Evolutionary conservation across 495 filamentous ascomycete species (phyloP), one percentile per base, ranked within the genome.

Genomic region (Pyronema domesticum): DNA sequence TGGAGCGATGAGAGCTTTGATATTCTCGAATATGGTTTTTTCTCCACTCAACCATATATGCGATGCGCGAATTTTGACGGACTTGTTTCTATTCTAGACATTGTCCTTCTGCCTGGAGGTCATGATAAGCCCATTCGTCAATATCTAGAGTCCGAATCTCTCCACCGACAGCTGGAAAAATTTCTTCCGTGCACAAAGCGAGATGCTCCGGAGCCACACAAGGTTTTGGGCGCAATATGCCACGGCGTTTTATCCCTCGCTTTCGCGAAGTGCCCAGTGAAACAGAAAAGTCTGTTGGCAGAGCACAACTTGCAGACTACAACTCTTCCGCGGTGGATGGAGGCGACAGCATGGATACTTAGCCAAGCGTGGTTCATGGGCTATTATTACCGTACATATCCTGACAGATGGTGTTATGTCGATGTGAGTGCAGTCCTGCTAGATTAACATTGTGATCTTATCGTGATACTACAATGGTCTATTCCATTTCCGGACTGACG

Each of bases 321-420:
- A 4, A 61, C 59, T n/a, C 53, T 61, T 13, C 59, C 59, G 11
- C 39, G 53, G 53, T 62, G 58, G 60, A 60, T 62, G 60, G 60
- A 60, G 52, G 50, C 37, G 8, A 48, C 43, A 34, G 60, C 60
- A 4, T 62, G 60, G 60, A 40, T 57, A 35, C 47, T 52, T 8
- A 60, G 58, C 9, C 59, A 61, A 34, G 59, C 57, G 51, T 61
- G 59, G 59, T 17, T 50, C 36, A 49, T 60, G 39, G 59, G 59
- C 34, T 53, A 55, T 37, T 61, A 61, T 53, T 61, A 60, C 46
- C 39, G 58, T 33, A 61, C 59, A 17, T 61, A 60, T 46, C 43
- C 46, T 7, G 57, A 57, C 18, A 37, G 43, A 11, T 60, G 45
- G 43, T 58, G 56, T 40, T 18, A 48, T 37, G 43, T 45, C 9